Conservation (phyloP, 148 eudicot genomes). For the Rhododendron simsii region DNA sequence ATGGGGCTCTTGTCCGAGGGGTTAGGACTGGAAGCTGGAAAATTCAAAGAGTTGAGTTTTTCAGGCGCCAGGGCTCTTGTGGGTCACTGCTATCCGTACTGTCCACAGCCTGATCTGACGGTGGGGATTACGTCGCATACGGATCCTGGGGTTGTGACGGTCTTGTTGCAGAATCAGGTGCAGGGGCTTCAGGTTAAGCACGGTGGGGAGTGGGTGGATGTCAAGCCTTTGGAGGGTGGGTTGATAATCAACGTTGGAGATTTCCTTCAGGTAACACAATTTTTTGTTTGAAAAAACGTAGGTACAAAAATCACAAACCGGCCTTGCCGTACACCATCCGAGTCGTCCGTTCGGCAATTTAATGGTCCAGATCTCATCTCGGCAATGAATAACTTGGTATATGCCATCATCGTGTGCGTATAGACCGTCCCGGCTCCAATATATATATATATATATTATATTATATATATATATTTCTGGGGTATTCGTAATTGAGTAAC, state of each 20-base stretch:
- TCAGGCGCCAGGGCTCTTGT: not conserved
- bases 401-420: too few relatives aligned
- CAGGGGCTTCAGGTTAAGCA: slow-evolving; percentile 25
- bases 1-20: slow-evolving; percentile 23
- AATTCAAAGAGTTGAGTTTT: slow-evolving; percentile 14
- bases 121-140: slow-evolving; percentile 24
- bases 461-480: too few relatives aligned
- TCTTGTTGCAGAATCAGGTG: slow-evolving; percentile 25
- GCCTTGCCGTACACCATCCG: too few relatives aligned
- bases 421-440: too few relatives aligned
- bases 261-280: slow-evolving; percentile 21
- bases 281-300: not conserved
- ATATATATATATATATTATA: too few relatives aligned
- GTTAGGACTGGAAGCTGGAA: slow-evolving; percentile 10
- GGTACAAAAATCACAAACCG: too few relatives aligned
- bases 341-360: too few relatives aligned
- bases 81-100: slow-evolving; percentile 24
- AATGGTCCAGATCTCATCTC: too few relatives aligned
- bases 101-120: slow-evolving; percentile 28
- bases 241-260: slow-evolving; percentile 28
- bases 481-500: fast-evolving
- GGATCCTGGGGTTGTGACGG: slow-evolving; percentile 18
- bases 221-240: slow-evolving; percentile 21
- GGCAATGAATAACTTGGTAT: too few relatives aligned
- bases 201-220: slow-evolving; percentile 24